Base-by-base conservation (phyloP, 768 basidiomycete species). In the Tulasnella calospora region DNA sequence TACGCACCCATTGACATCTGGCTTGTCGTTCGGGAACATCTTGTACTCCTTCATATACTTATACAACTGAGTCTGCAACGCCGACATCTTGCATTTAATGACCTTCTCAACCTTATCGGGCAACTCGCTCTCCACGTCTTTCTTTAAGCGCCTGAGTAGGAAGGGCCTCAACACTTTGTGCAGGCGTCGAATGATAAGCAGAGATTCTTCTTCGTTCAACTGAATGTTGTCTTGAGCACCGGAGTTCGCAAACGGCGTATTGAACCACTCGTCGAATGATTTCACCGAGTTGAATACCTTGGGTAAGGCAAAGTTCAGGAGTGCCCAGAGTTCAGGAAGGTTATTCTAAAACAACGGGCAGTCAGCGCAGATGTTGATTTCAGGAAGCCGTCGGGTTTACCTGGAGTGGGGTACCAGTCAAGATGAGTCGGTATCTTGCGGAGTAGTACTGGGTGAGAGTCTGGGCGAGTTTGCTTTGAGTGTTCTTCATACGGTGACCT, bases 261-360 rank as follows among this genome's bases (percentile, higher is more conserved):
- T 99, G 89, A 99, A 99, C 98, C 98, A 99, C 83, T 99, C 98
- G 82, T 99, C 98, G 84, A 99, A 99, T 30, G 96, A 97, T 84
- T 98, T 97, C 79, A 98, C 96, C 0, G 97, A 99, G 86, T 98
- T 99, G 89, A 99, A 99, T 83, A 99, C 91, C 85, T 94, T 95
- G 19, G 95, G 95, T 7, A 95, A 88, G 44, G 93, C 95, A 83
- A 98, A 98, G 84, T 98, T 98, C 83, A 98, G 91, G 70, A 98
- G 87, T 0, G 96, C 89, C 96, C 96, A 98, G 57, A 98, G 85
- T 84, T 98, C 96, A 7, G 96, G 95, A 46, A 98, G 90, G 84
- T 98, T 98, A 86, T 98, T 98, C 85, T 80, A 61, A 44, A 35
- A 46, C 23, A 6, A 7, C 7, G 47, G 13, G 15, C 12, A 23